Evolutionary conservation across 306 rosid genomes (phyloP), one percentile per base, ranked within the genome.

Genomic region (Pyrus pyrifolia): DNA sequence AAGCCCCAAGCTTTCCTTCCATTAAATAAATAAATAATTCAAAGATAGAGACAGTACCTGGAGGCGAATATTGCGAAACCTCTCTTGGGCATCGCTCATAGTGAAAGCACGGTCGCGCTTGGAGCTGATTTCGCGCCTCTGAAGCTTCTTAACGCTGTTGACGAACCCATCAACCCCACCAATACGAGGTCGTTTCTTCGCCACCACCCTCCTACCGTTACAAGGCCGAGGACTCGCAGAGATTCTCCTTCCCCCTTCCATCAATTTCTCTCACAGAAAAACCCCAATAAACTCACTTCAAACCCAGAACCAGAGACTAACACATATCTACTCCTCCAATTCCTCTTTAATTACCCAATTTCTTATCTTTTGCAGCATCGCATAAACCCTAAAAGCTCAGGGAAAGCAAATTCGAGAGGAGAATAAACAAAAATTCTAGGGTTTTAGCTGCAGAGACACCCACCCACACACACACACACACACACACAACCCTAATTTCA

Each of bases 1-100:
- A 60, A 69, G 19, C 57, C 38, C 64, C 21, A 31, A 42, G 18
- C 11, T 4, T 33, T 21, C 15, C 61, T 11, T 19, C 27, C 30
- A 35, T 25, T 11, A 73, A 35, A 27, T 46, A 46, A 46, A 46
- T 38, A 7, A 40, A 40, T 40, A 40, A 49, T 12, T 13, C 9
- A 49, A 61, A 55, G 25, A 13, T 42, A 13, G 21, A 45, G 19
- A 9, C 9, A 40, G 6, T 40, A 89, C 93, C 91, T 83, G 81
- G 75, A 93, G 86, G 27, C 95, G 91, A 81, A 93, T 93, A 77
- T 90, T 86, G 69, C 94, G 93, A 75, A 93, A 93, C 77, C 91
- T 83, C 79, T 93, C 95, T 68, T 86, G 88, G 9, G 95, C 90
- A 81, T 89, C 86, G 81, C 89, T 76, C 80, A 92, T 82, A 42